Evolutionary conservation across 78 protist genomes (phyloP).

Genomic region (Isochrysis galbana): DNA sequence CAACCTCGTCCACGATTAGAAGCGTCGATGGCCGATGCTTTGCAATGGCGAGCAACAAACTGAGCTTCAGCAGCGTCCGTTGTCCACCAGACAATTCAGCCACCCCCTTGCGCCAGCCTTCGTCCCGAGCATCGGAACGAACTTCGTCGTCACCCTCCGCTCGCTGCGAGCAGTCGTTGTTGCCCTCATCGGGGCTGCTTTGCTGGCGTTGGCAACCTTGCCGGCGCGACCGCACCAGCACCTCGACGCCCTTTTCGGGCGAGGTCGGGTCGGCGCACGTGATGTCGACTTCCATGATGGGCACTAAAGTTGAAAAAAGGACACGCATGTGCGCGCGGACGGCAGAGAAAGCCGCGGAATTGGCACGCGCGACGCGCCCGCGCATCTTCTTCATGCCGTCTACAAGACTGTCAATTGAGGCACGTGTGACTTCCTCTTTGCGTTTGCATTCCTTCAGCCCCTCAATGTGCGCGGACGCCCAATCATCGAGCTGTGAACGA

Average conservation of each 20-base stretch:
- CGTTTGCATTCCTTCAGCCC: not conserved
- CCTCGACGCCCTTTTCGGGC: not conserved
- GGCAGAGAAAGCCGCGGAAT: not conserved
- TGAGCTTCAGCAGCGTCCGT: not conserved
- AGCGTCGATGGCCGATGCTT: not conserved
- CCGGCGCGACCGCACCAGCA: not conserved
- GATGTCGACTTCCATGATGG: not conserved
- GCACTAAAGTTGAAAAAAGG: not conserved
- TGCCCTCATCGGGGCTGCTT: too few relatives aligned
- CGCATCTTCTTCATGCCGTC: not conserved
- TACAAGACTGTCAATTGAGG: not conserved
- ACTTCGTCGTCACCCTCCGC: too few relatives aligned
- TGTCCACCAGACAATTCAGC: not conserved
- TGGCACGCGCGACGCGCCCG: not conserved
- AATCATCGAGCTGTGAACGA: not conserved
- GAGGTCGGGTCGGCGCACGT: not conserved
- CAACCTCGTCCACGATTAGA: slow-evolving; percentile 17
- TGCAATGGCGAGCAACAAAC: not conserved
- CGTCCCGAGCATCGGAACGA: not conserved
- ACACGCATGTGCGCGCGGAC: not conserved
- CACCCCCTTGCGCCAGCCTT: not conserved
- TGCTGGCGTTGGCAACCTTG: too few relatives aligned
- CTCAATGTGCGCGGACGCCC: not conserved
- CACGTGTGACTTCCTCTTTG: not conserved
- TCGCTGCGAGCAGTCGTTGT: too few relatives aligned